Evolutionary conservation across 495 filamentous ascomycete species (phyloP).

Genomic region (Patellaria atrata): DNA sequence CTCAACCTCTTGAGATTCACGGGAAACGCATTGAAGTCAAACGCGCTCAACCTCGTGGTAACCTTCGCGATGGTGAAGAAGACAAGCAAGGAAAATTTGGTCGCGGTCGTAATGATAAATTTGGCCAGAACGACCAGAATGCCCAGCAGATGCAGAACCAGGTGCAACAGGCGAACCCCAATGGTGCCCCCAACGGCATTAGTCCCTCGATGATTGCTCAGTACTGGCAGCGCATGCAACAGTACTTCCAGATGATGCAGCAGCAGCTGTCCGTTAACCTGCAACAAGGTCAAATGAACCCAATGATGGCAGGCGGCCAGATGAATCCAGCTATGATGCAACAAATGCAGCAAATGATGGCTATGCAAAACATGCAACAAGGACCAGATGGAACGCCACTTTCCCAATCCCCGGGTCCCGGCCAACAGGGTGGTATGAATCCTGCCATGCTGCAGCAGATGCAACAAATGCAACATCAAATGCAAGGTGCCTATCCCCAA

Average conservation of each 20-base stretch:
- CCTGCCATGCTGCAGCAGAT: slow-evolving; percentile 9
- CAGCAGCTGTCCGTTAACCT: slow-evolving; percentile 46
- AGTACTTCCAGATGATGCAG: slow-evolving; percentile 90
- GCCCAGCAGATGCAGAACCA: slow-evolving; percentile 25
- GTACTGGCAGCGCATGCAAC: slow-evolving; percentile 94
- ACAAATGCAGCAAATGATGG: slow-evolving; percentile 68
- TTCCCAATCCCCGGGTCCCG: too few species aligned
- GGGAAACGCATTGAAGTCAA: slow-evolving; percentile 97
- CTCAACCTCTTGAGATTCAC: slow-evolving; percentile 70
- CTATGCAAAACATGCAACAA: slow-evolving; percentile 33
- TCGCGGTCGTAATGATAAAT: slow-evolving; percentile 28
- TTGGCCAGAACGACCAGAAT: slow-evolving; percentile 22
- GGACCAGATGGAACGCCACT: too few species aligned
- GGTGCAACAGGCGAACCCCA: slow-evolving; percentile 8
- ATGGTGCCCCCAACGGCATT: slow-evolving; percentile 40
- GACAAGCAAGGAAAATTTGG: slow-evolving; percentile 25
- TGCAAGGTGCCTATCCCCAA: slow-evolving; percentile 15
- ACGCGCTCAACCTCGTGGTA: slow-evolving; percentile 90
- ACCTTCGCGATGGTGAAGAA: slow-evolving; percentile 82
- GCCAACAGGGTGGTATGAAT: too few species aligned
- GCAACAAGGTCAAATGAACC: slow-evolving; percentile 33
- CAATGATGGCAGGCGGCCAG: slow-evolving; percentile 35
- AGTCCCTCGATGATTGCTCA: slow-evolving; percentile 95
- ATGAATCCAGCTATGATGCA: slow-evolving; percentile 63
- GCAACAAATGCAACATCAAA: slow-evolving; percentile 24